phyloP scores from a whole-genome alignment of 306 rosid species.

The Herpetospermum pedunculosum region DNA sequence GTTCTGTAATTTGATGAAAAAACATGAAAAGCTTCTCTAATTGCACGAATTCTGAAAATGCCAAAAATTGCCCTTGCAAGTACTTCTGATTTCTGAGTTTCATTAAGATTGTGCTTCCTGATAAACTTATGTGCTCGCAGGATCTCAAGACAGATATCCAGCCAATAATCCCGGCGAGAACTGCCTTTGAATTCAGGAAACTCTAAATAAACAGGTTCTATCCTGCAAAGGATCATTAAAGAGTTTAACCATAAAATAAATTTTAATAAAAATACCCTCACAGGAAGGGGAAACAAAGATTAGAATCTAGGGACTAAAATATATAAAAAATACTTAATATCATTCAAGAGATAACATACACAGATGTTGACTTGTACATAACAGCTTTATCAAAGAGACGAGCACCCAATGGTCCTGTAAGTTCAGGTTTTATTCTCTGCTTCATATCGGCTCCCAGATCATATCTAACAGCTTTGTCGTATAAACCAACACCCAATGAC shows the following conservation, averaged over 20 bases:
- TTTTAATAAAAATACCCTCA: neutral
- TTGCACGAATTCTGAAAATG: constrained; percentile 58
- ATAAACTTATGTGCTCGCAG: constrained; percentile 53
- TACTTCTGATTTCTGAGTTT: constrained; percentile 52
- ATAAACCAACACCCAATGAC: constrained; percentile 68
- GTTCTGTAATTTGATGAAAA: constrained; percentile 55
- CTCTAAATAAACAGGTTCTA: constrained; percentile 85
- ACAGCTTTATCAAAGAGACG: constrained; percentile 95
- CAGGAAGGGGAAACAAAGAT: neutral
- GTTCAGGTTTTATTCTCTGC: constrained; percentile 80
- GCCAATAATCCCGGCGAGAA: constrained; percentile 84
- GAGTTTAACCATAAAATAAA: constrained; percentile 17
- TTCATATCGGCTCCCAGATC: constrained; percentile 62
- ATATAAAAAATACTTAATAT: neutral
- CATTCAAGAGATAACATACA: constrained; percentile 43
- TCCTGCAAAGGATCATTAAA: constrained; percentile 63
- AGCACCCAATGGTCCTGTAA: constrained; percentile 93
- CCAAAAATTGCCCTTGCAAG: constrained; percentile 71
- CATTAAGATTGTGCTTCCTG: constrained; percentile 51
- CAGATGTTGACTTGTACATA: constrained; percentile 70
- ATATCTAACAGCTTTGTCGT: constrained; percentile 76
- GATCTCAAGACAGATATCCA: constrained; percentile 80
- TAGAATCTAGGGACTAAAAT: neutral
- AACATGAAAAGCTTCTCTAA: constrained; percentile 63
- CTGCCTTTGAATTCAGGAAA: constrained; percentile 86